Percentiles rank a stretch among this genome's conserved stretches.
Conservation (phyloP, 306 rosid species). For the Prunus salicina region DNA sequence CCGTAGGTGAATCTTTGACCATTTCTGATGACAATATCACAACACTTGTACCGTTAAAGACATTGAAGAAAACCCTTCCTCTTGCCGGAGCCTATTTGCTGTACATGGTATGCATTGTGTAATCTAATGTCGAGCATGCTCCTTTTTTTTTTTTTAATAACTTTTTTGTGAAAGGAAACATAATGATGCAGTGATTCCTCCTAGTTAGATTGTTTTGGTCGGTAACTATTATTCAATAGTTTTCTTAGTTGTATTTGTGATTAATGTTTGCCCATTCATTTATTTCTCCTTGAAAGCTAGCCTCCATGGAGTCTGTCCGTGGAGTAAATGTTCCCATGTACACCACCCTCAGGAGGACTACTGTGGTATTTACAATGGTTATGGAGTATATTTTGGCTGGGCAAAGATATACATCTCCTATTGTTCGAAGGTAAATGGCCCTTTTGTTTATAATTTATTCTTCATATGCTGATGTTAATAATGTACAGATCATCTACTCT, state of each 20-base stretch:
- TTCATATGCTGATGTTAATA: background rate
- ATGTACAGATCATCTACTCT: slow-evolving; percentile 8
- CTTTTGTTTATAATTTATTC: slow-evolving; percentile 12
- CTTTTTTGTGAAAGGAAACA: background rate
- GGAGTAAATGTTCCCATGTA: slow-evolving; percentile 99
- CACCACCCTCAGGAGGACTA: slow-evolving; percentile 91
- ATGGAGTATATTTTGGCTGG: slow-evolving; percentile 73
- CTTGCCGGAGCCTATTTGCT: slow-evolving; percentile 85
- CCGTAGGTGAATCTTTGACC: slow-evolving; percentile 47
- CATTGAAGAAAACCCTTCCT: slow-evolving; percentile 78
- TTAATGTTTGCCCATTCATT: slow-evolving; percentile 25
- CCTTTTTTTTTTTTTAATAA: too few relatives aligned
- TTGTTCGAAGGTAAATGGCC: slow-evolving; percentile 70
- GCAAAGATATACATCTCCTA: slow-evolving; percentile 69
- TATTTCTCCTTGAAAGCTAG: slow-evolving; percentile 76
- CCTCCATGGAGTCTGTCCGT: slow-evolving; percentile 92
- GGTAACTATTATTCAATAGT: slow-evolving; percentile 1
- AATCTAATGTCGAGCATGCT: background rate
- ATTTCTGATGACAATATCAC: slow-evolving; percentile 47
- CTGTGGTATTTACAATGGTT: slow-evolving; percentile 89
- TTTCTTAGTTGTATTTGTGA: background rate
- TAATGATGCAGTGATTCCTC: too few relatives aligned
- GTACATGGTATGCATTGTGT: slow-evolving; percentile 65
- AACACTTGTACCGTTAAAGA: slow-evolving; percentile 63
- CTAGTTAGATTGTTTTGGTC: background rate